These are phyloP conservation scores for Rhodotorula babjevae DNA, from an alignment of 768 basidiomycete genomes.

Conservation along the genomic window DNA sequence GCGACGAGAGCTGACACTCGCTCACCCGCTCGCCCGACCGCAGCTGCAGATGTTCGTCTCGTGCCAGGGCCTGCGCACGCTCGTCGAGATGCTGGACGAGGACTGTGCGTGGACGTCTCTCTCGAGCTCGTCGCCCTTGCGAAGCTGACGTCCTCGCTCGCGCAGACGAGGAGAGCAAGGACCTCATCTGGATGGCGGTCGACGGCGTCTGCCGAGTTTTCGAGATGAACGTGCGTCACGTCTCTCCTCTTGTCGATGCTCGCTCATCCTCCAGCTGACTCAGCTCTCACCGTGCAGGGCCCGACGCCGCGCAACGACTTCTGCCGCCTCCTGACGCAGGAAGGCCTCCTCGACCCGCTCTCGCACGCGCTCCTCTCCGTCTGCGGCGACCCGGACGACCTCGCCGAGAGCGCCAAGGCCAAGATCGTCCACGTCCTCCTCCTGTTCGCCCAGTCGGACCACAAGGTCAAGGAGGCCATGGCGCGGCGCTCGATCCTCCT, in stretches of 20 bases:
- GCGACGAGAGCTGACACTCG: no score
- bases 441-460: slow-evolving; percentile 91
- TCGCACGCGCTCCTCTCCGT: slow-evolving; percentile 84
- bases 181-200: slow-evolving; percentile 84
- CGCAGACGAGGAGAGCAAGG: slow-evolving; percentile 63
- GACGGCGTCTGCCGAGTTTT: slow-evolving; percentile 94
- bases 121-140: not conserved
- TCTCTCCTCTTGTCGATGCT: not conserved
- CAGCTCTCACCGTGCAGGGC: slow-evolving; percentile 54
- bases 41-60: slow-evolving; percentile 94
- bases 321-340: slow-evolving; percentile 94
- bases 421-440: slow-evolving; percentile 83
- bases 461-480: slow-evolving; percentile 84
- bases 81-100: slow-evolving; percentile 94
- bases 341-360: slow-evolving; percentile 87
- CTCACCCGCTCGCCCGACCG: no score
- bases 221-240: slow-evolving; percentile 57
- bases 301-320: slow-evolving; percentile 98
- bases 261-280: not conserved
- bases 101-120: slow-evolving; percentile 57
- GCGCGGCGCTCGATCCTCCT: slow-evolving; percentile 82
- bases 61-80: slow-evolving; percentile 87
- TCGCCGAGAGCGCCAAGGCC: slow-evolving; percentile 64
- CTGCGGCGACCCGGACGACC: slow-evolving; percentile 59
- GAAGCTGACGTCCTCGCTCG: not conserved